phyloP scores from a whole-genome alignment of 1,139 yeast species.

The Saccharomyces hybrid region DNA sequence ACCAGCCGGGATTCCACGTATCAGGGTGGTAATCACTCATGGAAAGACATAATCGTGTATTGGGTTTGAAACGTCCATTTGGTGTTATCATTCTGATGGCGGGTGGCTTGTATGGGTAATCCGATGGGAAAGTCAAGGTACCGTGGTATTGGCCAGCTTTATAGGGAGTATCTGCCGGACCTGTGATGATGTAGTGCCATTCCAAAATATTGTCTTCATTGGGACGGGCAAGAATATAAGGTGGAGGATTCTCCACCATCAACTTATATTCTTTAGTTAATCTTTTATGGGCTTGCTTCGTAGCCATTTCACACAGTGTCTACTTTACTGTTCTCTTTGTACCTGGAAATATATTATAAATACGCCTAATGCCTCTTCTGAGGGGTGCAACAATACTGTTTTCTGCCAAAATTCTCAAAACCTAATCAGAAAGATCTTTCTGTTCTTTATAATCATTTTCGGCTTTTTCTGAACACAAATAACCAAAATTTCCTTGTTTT shows the following conservation, averaged over 20 bases:
- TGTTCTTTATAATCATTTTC: slow-evolving; percentile 1
- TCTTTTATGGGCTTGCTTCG: slow-evolving; percentile 40
- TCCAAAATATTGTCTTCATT: slow-evolving; percentile 68
- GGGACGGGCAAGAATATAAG: slow-evolving; percentile 76
- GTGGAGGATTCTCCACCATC: slow-evolving; percentile 70
- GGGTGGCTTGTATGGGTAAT: slow-evolving; percentile 91
- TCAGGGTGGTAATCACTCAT: slow-evolving; percentile 94
- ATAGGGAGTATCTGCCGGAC: slow-evolving; percentile 84
- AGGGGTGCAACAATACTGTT: neutral
- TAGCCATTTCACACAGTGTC: slow-evolving; percentile 38
- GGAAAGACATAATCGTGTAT: slow-evolving; percentile 72
- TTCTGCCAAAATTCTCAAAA: neutral
- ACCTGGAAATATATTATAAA: neutral
- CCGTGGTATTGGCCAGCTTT: slow-evolving; percentile 89
- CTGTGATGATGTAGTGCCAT: slow-evolving; percentile 46
- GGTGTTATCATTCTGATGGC: slow-evolving; percentile 87
- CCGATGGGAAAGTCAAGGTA: slow-evolving; percentile 70
- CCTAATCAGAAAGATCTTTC: neutral
- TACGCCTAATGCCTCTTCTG: neutral
- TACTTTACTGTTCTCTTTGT: neutral
- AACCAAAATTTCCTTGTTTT: neutral
- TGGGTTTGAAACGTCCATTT: slow-evolving; percentile 68
- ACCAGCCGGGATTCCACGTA: slow-evolving; percentile 95
- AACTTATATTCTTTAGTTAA: slow-evolving; percentile 75
- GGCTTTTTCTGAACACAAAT: slow-evolving; percentile 1